Evolutionary conservation across 768 basidiomycete species (phyloP), one percentile per base, ranked within the genome.

Genomic region (Trametes gibbosa): DNA sequence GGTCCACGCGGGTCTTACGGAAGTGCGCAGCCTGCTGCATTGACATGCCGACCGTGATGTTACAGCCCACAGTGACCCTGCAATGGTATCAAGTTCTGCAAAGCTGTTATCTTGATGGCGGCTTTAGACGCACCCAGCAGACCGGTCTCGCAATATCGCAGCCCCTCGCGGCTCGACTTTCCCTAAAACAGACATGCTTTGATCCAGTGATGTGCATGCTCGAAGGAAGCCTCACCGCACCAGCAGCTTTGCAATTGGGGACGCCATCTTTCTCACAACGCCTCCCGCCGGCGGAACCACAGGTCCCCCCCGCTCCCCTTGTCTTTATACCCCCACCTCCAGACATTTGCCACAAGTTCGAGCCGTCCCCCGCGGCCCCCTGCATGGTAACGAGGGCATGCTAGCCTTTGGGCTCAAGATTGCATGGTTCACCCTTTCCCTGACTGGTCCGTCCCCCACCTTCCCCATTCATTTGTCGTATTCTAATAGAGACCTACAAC

Each of bases 341-440:
- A 39, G 45, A 53, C 54, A 40, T 21, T 35, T 32, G 17, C 34
- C 17, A 39, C 52, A 40, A 24, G 27, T 32, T 46, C 32, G 29
- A 50, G 56, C 61, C 41, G 50, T 57, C 52, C 41, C 24, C 52
- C 41, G 48, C 53, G 51, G 55, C 56, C 48, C 46, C 13, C 39
- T 58, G 41, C 56, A 57, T 57, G 58, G 47, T 19, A 48, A 49
- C 40, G 49, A 56, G 43, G 59, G 54, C 46, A 86, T 86, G 85
- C 76, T 86, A 35, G 75, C 82, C 19, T 80, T 79, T 54, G 75
- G 78, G 48, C 74, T 87, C 54, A 86, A 81, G 73, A 72, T 81
- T 43, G 73, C 73, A 47, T 87, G 84, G 84, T 84, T 84, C 63
- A 72, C 75, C 63, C 74, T 87, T 19, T 85, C 84, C 14, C 62